Conservation (phyloP, 2,329 filamentous ascomycete species). For the Pezicula radicicola region DNA sequence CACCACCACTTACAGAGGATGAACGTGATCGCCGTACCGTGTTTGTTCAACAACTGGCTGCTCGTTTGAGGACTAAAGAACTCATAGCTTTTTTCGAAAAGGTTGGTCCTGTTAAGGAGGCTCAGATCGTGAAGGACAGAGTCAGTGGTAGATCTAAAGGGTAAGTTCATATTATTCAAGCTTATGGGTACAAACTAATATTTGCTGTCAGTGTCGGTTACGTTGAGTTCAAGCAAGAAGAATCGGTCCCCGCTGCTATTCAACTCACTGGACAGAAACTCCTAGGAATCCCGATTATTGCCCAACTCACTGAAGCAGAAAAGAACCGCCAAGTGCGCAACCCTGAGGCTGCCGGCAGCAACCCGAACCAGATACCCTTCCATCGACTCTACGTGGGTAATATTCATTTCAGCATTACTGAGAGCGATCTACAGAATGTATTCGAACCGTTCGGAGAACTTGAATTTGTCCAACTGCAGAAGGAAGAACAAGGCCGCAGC, state of each 20-base stretch:
- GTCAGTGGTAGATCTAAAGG: slow-evolving; percentile 97
- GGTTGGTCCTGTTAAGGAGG: slow-evolving; percentile 90
- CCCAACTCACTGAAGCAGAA: slow-evolving; percentile 96
- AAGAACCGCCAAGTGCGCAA: slow-evolving; percentile 97
- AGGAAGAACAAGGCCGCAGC: slow-evolving; percentile 87
- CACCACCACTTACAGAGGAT: slow-evolving; percentile 83
- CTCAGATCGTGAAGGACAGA: slow-evolving; percentile 97
- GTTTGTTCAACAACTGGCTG: slow-evolving; percentile 97
- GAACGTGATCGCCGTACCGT: slow-evolving; percentile 96
- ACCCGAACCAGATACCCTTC: slow-evolving; percentile 86
- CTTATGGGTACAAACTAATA: background rate
- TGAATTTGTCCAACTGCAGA: slow-evolving; percentile 96
- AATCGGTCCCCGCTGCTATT: slow-evolving; percentile 88
- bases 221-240: slow-evolving; percentile 97
- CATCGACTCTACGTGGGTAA: slow-evolving; percentile 98
- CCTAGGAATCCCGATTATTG: slow-evolving; percentile 97
- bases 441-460: slow-evolving; percentile 98
- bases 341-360: slow-evolving; percentile 62
- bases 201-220: slow-evolving; percentile 81
- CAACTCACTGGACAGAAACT: slow-evolving; percentile 98
- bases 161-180: slow-evolving; percentile 48
- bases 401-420: slow-evolving; percentile 98
- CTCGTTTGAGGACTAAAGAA: slow-evolving; percentile 86
- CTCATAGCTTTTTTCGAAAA: slow-evolving; percentile 95
- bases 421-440: slow-evolving; percentile 90